Evolutionary conservation across 2,329 filamentous ascomycete genomes (phyloP), one percentile per base, ranked within the genome.

Genomic region (Corinectria fuckeliana): DNA sequence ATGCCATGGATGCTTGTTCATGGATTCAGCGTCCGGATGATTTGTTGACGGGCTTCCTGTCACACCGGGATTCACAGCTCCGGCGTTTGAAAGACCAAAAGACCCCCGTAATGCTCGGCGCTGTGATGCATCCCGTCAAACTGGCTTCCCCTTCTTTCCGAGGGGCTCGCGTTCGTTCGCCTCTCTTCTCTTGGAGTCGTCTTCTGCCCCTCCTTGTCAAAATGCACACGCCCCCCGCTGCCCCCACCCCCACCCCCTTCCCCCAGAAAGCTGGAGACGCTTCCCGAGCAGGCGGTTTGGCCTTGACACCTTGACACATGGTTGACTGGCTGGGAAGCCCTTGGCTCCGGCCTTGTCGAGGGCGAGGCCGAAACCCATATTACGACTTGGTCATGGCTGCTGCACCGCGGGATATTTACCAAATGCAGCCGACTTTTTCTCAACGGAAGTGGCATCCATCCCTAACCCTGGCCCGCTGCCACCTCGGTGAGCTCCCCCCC

Each of bases 401-500:
- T n/a, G 38, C 32, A n/a, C 38, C 38, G 38, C 28, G 50, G 30
- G 32, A 16, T n/a, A 32, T 25, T 41, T 10, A 13, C 42, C 49
- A 38, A 51, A 34, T n/a, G 26, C 30, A 56, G 36, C 36, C 42
- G 25, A 42, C 32, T 16, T 32, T 34, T n/a, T n/a, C n/a, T n/a
- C n/a, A n/a, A n/a, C n/a, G n/a, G n/a, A n/a, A n/a, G n/a, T n/a
- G n/a, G n/a, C n/a, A 36, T 7, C 7, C 7, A 36, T 9, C 7
- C 16, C n/a, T 18, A n/a, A 36, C 56, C 56, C 42, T 44, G 44
- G 26, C 16, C 21, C 36, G 58, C 50, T 48, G 5, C 42, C 50
- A 58, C 59, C 55, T 61, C 59, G 59, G 59, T 61, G 50, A 61
- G 34, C 36, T 14, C 20, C 13, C 18, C 25, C 23, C 26, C 10